Base-by-base conservation (phyloP, 2,329 filamentous ascomycete species). In the Fusarium succisae region DNA sequence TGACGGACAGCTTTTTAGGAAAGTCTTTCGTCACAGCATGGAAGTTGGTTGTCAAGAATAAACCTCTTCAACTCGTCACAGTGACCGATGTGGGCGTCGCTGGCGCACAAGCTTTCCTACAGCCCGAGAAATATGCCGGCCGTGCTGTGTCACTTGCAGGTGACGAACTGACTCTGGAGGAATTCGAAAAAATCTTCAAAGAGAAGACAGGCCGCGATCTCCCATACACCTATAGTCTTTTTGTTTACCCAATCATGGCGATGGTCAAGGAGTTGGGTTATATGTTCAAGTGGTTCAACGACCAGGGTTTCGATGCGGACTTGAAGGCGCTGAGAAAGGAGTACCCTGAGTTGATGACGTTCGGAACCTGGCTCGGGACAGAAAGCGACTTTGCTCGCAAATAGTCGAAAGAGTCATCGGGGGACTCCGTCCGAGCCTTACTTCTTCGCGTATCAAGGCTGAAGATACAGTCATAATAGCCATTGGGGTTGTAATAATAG, bases 21-120 rank as follows among this genome's bases (percentile, higher is more conserved):
- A 81, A 78, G 44, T 63, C 82, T 6, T 81, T 84, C n/a, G 47
- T 74, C 8, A 81, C 80, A 2, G 73, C 76, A 47, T 83, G 80
- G 81, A 74, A 73, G 54, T 65, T 80, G 39, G 72, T 71, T 32
- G 61, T 84, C 22, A 72, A 75, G 55, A 69, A 77, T 17, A 82
- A 81, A 18, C 66, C 70, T 3, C 28, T 77, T 20, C 75, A 77
- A n/a, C 35, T 71, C 17, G 32, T 63, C 5, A 63, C 48, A 3
- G 64, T 69, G 12, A 63, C 44, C 7, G 66, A 69, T 15, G 56
- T 69, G 15, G 66, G 66, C 2, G 20, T 55, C 15, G 56, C 26
- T n/a, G 66, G 64, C 8, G 66, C 64, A 9, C 30, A 63, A 12
- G 56, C 66, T 43, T 69, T 69, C 32, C 37, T 69, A 30, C 32